These are phyloP conservation scores for Xylaria sp. DNA, from an alignment of 2,329 filamentous ascomycete species.

Conservation along the genomic window DNA sequence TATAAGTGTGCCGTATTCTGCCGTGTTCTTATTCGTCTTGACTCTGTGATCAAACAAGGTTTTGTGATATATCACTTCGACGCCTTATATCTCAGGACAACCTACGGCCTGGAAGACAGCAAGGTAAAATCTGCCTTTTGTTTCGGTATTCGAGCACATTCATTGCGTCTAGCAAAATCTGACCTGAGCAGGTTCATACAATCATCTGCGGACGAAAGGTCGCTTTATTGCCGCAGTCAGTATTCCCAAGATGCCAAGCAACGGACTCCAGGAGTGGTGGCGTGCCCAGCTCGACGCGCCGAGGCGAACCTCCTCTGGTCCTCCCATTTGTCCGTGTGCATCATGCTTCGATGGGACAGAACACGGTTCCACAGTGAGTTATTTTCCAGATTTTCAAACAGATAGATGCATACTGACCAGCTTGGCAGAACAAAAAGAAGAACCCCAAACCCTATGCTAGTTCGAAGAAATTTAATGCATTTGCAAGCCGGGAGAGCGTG, in stretches of 20 bases:
- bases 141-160: not conserved
- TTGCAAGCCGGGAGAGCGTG: conserved; percentile 39
- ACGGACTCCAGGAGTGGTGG: conserved; percentile 43
- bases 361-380: conserved; percentile 35
- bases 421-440: conserved; percentile 23
- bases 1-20: not conserved
- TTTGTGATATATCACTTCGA: conserved; percentile 14
- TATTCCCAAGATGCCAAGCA: conserved; percentile 35
- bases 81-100: not conserved
- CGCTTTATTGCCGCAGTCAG: not conserved
- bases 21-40: conserved; percentile 3
- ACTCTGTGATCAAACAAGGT: not conserved
- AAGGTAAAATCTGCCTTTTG: not conserved
- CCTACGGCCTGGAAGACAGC: not conserved
- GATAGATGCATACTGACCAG: conserved; percentile 20
- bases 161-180: not conserved
- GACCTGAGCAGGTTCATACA: not conserved
- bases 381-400: conserved; percentile 18
- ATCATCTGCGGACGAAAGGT: conserved; percentile 8
- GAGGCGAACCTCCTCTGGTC: conserved; percentile 28
- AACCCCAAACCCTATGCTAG: conserved; percentile 11
- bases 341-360: conserved; percentile 44
- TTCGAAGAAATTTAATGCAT: conserved; percentile 13
- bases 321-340: conserved; percentile 44
- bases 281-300: conserved; percentile 40